Evolutionary conservation across 2,329 filamentous ascomycete genomes (phyloP).

Genomic region (Xylariaceae sp.): DNA sequence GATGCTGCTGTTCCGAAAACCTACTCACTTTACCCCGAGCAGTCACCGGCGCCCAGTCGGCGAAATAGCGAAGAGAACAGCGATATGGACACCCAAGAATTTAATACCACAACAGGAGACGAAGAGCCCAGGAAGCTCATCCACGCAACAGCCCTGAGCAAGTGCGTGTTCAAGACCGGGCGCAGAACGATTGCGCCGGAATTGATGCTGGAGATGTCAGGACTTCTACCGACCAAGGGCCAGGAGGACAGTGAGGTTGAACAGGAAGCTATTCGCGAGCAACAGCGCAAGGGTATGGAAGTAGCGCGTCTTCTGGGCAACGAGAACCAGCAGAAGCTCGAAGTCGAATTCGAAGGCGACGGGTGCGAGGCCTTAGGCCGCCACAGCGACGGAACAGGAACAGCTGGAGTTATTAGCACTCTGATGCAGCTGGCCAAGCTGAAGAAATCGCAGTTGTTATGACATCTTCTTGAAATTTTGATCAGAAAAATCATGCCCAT

Average conservation of each 20-base stretch:
- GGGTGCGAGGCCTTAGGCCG: constrained; percentile 33
- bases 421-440: constrained; percentile 32
- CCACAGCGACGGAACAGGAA: constrained; percentile 34
- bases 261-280: constrained; percentile 29
- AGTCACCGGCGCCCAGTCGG: constrained; percentile 15
- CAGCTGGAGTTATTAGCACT: constrained; percentile 33
- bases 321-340: constrained; percentile 28
- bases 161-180: constrained; percentile 58
- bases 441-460: constrained; percentile 25
- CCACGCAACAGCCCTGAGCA: constrained; percentile 50
- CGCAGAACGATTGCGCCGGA: constrained; percentile 64
- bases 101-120: neutral
- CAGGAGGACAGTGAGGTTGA: neutral
- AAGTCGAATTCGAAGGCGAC: constrained; percentile 27
- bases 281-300: constrained; percentile 32
- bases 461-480: no score
- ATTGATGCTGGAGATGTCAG: constrained; percentile 54
- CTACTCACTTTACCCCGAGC: constrained; percentile 32
- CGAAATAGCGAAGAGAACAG: neutral
- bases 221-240: constrained; percentile 50
- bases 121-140: constrained; percentile 28
- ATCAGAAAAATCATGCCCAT: no score
- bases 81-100: neutral
- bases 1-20: constrained; percentile 33
- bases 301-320: constrained; percentile 28